Conservation (phyloP, 2,329 filamentous ascomycete species). For the Xylariaceae sp. region DNA sequence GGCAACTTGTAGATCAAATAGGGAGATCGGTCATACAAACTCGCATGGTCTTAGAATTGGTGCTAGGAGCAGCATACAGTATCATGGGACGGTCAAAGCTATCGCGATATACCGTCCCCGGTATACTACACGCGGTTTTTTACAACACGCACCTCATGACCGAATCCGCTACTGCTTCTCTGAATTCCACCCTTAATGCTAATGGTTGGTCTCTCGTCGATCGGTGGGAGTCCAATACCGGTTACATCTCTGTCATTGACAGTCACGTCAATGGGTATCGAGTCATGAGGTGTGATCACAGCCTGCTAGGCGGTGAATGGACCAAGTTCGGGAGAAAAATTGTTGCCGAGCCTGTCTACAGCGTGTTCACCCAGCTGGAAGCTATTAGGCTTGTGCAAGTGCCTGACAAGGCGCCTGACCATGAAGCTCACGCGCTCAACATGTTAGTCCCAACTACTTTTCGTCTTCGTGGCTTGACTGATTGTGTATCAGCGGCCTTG, state of each 20-base stretch:
- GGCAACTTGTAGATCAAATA: conserved; percentile 47
- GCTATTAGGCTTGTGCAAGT: conserved; percentile 76
- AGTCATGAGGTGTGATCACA: conserved; percentile 89
- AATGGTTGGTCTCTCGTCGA: conserved; percentile 74
- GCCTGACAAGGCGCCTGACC: conserved; percentile 50
- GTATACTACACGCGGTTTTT: conserved; percentile 64
- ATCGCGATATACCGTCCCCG: conserved; percentile 64
- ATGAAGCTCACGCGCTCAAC: conserved; percentile 73
- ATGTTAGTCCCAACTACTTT: conserved; percentile 56
- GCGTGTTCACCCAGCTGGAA: conserved; percentile 94
- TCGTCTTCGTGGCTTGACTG: conserved; percentile 11
- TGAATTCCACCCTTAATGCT: conserved; percentile 62
- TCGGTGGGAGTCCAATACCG: conserved; percentile 79
- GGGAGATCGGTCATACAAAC: conserved; percentile 63
- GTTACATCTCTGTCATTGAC: conserved; percentile 88
- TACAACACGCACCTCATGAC: conserved; percentile 71
- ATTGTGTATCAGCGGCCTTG: conserved; percentile 63
- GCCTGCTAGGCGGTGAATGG: conserved; percentile 91
- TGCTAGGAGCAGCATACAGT: conserved; percentile 62
- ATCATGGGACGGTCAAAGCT: conserved; percentile 65
- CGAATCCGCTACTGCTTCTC: conserved; percentile 51
- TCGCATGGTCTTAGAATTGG: conserved; percentile 66
- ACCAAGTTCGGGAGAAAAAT: conserved; percentile 50
- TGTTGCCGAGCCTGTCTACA: conserved; percentile 83
- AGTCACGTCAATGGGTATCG: conserved; percentile 67